Percentiles rank a stretch among this genome's conserved stretches.
Conservation (phyloP, 1,284 basidiomycete genomes). For the Kalmanozyma brasiliensis region DNA sequence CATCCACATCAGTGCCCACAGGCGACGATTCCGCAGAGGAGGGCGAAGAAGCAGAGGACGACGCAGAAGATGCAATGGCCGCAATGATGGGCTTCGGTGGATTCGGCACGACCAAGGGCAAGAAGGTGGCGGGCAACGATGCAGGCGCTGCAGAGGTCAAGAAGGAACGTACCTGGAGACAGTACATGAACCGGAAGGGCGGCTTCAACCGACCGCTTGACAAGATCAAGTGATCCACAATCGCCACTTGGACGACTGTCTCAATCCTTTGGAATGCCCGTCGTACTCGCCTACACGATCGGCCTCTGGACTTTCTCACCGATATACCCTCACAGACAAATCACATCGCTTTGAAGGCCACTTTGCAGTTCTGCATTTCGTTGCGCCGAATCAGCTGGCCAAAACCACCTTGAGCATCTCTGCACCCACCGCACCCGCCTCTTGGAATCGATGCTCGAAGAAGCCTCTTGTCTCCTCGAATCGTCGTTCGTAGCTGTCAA, state of each 20-base stretch:
- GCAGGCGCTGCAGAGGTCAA: slow-evolving; percentile 77
- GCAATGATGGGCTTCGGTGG: slow-evolving; percentile 88
- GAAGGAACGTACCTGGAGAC: slow-evolving; percentile 91
- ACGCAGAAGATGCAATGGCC: slow-evolving; percentile 75
- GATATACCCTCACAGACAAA: too few species aligned
- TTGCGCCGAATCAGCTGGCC: slow-evolving; percentile 7
- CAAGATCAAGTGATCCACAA: slow-evolving; percentile 42
- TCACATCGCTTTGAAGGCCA: too few species aligned
- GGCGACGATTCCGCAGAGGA: not conserved
- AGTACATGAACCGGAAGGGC: slow-evolving; percentile 82
- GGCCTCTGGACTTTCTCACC: too few species aligned
- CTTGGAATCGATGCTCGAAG: slow-evolving; percentile 88
- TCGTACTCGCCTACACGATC: too few species aligned
- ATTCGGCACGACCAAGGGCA: slow-evolving; percentile 85
- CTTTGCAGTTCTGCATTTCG: not conserved
- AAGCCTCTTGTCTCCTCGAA: slow-evolving; percentile 84
- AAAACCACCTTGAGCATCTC: slow-evolving; percentile 89
- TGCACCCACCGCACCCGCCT: slow-evolving; percentile 81
- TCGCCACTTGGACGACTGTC: too few species aligned
- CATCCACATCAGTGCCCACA: not conserved
- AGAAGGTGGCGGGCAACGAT: slow-evolving; percentile 76
- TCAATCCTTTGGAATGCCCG: too few species aligned
- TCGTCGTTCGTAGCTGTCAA: slow-evolving; percentile 84
- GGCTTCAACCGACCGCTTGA: slow-evolving; percentile 56
- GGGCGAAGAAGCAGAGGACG: slow-evolving; percentile 9